Evolutionary conservation across 352 stramenopile species (phyloP).

Genomic region (Phytophthora ohioensis): DNA sequence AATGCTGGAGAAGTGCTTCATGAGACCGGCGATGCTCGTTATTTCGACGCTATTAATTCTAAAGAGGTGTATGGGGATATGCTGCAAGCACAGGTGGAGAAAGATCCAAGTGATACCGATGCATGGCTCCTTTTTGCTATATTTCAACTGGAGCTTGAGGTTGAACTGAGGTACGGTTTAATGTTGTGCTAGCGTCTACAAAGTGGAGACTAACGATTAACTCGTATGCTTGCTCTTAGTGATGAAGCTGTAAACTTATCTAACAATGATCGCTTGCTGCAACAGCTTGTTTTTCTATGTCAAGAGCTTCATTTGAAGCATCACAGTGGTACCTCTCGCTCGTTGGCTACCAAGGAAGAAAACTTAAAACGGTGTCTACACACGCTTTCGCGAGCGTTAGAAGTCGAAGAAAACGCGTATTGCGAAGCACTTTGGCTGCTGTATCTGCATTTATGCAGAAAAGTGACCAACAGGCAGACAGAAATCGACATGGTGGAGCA

Average conservation of each 20-base stretch:
- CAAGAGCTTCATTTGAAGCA: constrained; percentile 35
- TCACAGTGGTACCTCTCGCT: constrained; percentile 1
- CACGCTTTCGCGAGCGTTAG: constrained; percentile 49
- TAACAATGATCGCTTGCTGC: constrained; percentile 25
- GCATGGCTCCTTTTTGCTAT: constrained; percentile 65
- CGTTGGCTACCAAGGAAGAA: constrained; percentile 30
- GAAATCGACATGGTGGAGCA: constrained; percentile 50
- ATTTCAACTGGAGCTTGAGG: constrained; percentile 55
- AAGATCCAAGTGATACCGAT: constrained; percentile 40
- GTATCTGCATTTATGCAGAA: constrained; percentile 48
- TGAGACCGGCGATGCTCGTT: constrained; percentile 36
- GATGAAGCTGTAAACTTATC: constrained; percentile 41
- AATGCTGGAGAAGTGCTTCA: constrained; percentile 16
- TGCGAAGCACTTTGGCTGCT: constrained; percentile 55
- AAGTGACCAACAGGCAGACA: constrained; percentile 38
- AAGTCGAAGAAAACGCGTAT: constrained; percentile 57
- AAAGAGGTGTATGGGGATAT: constrained; percentile 22
- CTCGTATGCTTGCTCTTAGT: constrained; percentile 25
- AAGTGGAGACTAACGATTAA: constrained; percentile 1
- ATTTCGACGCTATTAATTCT: constrained; percentile 41
- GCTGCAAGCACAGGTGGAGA: constrained; percentile 44
- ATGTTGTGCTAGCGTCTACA: neutral
- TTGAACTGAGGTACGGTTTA: constrained; percentile 42
- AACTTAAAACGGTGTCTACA: constrained; percentile 46
- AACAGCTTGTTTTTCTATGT: constrained; percentile 42